Base-by-base conservation (phyloP, 108 stramenopile genomes). In the Nitzschia sp. region DNA sequence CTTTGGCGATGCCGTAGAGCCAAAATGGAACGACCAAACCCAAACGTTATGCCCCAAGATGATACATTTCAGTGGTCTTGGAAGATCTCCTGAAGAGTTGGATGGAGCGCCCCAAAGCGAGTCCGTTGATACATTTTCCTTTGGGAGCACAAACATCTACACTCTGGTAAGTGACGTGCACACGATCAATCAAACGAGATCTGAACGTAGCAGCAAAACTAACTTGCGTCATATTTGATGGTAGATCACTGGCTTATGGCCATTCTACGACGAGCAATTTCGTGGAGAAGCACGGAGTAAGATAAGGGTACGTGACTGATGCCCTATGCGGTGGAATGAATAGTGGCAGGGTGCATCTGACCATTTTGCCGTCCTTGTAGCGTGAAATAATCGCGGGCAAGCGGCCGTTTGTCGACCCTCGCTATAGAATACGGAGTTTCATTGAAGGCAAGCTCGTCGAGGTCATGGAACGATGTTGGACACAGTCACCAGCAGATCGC, bases 1-100 rank as follows among this genome's bases (percentile, higher is more conserved):
- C 64, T 94, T 85, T 70, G 89, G 91, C 47, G 85, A 83, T 23
- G 90, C 87, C 0, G 70, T 71, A 17, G 68, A 85, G 17, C 75
- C 85, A 77, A 36, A 78, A 21, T 91, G 64, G 68, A 82, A 85
- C 53, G 58, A 66, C 18, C 34, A 70, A 18, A 83, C 75, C 26
- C 69, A 60, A 45, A 51, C 73, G 30, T 88, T 88, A 56, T 91
- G 90, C 68, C 71, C 9, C 6, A 19, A 23, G 24, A 54, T 5
- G n/a, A 19, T 5, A 6, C 5, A 5, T 54, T 8, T 6, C 80
- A 53, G 32, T 19, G 53, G 19, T 54, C n/a, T 6, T 6, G n/a
- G 6, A 6, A 54, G 81, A 31, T 67, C 87, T 21, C 87, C 87
- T 9, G 84, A 88, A 46, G 87, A 88, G 59, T 76, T 74, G 47